Base-by-base conservation (phyloP, 2,329 filamentous ascomycete genomes). In the Scedosporium apiospermum region DNA sequence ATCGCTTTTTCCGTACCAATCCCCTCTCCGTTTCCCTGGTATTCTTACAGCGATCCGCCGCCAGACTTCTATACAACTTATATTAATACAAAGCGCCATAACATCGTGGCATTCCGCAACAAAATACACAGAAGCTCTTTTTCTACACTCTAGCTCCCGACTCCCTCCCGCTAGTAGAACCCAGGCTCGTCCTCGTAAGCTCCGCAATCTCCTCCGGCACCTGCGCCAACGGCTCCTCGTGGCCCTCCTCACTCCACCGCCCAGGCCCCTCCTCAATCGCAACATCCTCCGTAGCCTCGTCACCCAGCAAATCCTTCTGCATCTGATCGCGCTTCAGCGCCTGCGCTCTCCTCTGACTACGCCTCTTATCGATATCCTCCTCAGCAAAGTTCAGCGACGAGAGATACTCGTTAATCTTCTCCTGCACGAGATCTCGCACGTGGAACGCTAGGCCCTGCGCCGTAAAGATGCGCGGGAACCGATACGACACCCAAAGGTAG, bases 401-500 rank as follows among this genome's bases (percentile, higher is more conserved):
- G 27, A 78, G 69, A 2, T 72, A 69, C 7, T 72, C 63, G 34
- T 77, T 73, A 69, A 98, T 93, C 71, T 84, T 86, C 60, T 85
- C 80, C 75, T 97, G 93, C 1, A 93, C 87, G 59, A 96, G 72
- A 6, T 76, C 74, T 71, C 96, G 96, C 58, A 91, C 85, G 71
- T 96, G 87, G 66, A 90, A 88, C 0, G 91, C 92, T 53, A 96
- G 79, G 0, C 79, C 78, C 68, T 93, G 85, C 66, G 88, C 90
- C 5, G 78, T 82, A 73, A 97, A 96, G 60, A 96, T 81, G 58
- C 90, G 90, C 3, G 86, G 81, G 73, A 93, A 96, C 6, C 93
- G 88, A 74, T 93, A 98, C 68, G 90, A 93, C 16, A 99, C 80
- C 95, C 95, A 99, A 1, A 96, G 81, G 71, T 98, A 99, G 57